These are phyloP conservation scores for Xylariales sp. DNA, from an alignment of 2,329 filamentous ascomycete species.

Conservation along the genomic window DNA sequence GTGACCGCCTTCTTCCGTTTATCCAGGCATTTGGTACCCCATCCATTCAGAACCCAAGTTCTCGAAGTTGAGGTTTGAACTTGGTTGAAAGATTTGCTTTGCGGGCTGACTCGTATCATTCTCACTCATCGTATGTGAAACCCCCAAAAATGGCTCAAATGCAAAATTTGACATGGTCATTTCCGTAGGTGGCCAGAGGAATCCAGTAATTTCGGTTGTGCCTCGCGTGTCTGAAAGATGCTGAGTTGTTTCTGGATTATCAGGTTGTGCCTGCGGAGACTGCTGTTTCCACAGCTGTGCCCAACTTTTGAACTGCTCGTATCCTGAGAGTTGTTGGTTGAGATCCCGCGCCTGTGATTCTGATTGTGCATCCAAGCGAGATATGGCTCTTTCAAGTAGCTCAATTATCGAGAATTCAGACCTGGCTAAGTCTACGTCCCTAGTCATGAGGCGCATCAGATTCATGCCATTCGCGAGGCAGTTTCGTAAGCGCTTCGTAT, in stretches of 20 bases:
- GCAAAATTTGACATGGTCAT: no score
- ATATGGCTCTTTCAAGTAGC: constrained; percentile 1
- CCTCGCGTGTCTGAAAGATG: no score
- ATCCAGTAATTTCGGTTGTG: no score
- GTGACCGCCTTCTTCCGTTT: no score
- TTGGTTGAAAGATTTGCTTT: no score
- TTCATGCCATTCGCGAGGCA: not conserved
- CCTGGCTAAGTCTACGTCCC: not conserved
- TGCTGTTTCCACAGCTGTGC: constrained; percentile 1
- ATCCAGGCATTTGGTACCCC: no score
- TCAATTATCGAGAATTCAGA: not conserved
- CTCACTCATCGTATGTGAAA: no score
- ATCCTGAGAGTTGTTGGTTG: not conserved
- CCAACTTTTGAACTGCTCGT: not conserved
- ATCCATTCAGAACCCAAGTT: no score
- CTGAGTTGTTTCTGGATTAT: not conserved
- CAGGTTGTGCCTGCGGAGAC: not conserved
- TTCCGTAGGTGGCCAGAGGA: no score
- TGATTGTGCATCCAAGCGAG: not conserved
- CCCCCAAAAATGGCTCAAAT: no score
- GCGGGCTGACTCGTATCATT: no score
- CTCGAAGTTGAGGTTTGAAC: no score
- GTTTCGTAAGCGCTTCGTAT: not conserved
- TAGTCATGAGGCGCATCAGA: not conserved
- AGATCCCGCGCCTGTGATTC: not conserved